A percentile compares a stretch with the other conserved stretches of the same genome.
Evolutionary conservation across 441 rosid genomes (phyloP).

Genomic region (Metrosideros polymorpha): DNA sequence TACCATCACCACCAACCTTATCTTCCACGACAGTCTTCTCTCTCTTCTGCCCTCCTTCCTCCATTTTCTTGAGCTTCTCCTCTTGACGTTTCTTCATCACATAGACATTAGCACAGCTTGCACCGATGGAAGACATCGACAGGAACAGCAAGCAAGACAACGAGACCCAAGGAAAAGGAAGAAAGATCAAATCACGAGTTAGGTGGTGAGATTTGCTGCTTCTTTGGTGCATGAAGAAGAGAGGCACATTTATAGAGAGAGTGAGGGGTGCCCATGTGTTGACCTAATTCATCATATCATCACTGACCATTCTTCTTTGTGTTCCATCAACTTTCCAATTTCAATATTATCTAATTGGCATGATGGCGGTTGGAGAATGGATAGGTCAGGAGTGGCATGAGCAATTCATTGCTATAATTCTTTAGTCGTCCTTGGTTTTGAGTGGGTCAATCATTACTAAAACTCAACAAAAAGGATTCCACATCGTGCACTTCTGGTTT

Average conservation of each 20-base stretch:
- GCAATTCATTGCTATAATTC: background rate
- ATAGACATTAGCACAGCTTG: constrained; percentile 24
- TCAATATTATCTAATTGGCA: background rate
- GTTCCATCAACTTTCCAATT: background rate
- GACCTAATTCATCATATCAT: background rate
- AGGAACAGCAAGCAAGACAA: background rate
- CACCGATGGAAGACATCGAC: constrained; percentile 37
- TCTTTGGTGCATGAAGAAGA: background rate
- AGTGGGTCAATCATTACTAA: background rate
- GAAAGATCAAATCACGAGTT: background rate
- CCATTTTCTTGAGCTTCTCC: constrained; percentile 30
- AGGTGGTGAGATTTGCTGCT: background rate
- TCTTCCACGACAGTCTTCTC: background rate
- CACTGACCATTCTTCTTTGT: background rate
- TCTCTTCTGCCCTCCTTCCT: constrained; percentile 6
- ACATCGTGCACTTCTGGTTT: background rate
- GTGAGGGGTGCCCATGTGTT: background rate
- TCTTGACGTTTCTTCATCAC: constrained; percentile 22
- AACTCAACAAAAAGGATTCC: background rate
- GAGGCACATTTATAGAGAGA: background rate
- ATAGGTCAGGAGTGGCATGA: background rate
- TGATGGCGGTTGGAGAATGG: background rate
- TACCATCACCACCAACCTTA: background rate
- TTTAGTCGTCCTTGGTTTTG: background rate
- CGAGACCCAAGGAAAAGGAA: background rate